Evolutionary conservation across 2,329 filamentous ascomycete species (phyloP), one percentile per base, ranked within the genome.

Genomic region (Geosmithia flava): DNA sequence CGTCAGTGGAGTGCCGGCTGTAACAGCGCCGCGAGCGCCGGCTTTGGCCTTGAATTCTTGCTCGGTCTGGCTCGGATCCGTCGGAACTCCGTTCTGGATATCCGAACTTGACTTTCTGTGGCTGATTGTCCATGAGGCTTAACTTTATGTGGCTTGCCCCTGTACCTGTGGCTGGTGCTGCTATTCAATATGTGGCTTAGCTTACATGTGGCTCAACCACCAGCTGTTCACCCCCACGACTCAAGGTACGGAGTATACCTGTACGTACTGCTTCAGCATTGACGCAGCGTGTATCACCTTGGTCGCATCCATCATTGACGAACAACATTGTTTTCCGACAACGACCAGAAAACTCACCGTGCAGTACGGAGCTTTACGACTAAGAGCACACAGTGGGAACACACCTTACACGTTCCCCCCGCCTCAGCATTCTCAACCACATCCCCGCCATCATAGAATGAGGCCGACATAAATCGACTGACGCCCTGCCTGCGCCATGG

Each of bases 401-500:
- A 3, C 13, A 11, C 11, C 13, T 8, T 27, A 16, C 33, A 16
- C 13, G 6, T 11, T 13, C 15, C 33, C 33, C 11, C 6, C 15
- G 10, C 33, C 11, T 7, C 15, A 3, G 33, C 5, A 16, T 37
- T 11, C 33, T 37, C 11, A 11, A 23, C 20, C 2, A 16, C 44
- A 17, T 23, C 8, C 16, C 13, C 48, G 19, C 33, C 44, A 47
- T 48, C 47, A 11, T n/a, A 47, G 37, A 19, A 46, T 51, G 50
- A 19, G 29, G 46, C 42, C 30, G 47, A 11, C 46, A 47, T 51
- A 50, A 44, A 42, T 44, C 48, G 45, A 45, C 19, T 44, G 23
- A 43, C 48, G 20, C 44, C 37, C 13, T 42, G 46, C 37, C 13
- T 42, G 46, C 45, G 29, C 48, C 54, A 78, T 78, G 83, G 76